Conservation (phyloP, 768 basidiomycete genomes). For the Russula vinacea region DNA sequence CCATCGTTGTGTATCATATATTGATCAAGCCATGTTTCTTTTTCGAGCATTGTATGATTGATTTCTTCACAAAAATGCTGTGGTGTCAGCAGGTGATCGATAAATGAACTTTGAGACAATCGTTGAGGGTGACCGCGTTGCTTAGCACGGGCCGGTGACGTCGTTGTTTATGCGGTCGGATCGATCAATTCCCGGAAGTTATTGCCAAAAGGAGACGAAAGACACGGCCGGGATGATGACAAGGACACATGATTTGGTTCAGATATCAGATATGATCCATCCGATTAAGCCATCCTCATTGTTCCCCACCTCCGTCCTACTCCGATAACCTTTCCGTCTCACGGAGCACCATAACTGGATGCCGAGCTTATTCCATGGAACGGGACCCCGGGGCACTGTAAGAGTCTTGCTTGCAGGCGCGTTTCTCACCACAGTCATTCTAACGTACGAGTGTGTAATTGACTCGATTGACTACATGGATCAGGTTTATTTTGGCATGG, state of each 20-base stretch:
- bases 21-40: conserved; percentile 16
- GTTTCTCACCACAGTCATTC: not conserved
- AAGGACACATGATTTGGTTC: not conserved
- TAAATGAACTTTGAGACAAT: not conserved
- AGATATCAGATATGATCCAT: conserved; percentile 13
- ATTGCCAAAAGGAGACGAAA: conserved; percentile 7
- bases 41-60: conserved; percentile 7
- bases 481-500: not conserved
- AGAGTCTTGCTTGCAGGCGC: conserved; percentile 33
- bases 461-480: conserved; percentile 12
- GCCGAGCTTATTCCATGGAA: conserved; percentile 65
- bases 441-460: conserved; percentile 53
- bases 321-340: conserved; percentile 42
- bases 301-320: conserved; percentile 33
- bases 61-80: not conserved
- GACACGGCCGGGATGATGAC: not conserved
- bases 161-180: conserved; percentile 18
- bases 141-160: conserved; percentile 9
- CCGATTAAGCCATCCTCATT: conserved; percentile 15
- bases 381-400: conserved; percentile 51
- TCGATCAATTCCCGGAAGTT: conserved; percentile 18
- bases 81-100: not conserved
- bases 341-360: conserved; percentile 63
- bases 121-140: no score
- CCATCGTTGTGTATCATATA: conserved; percentile 24